Evolutionary conservation across 177 flowering plant genomes (phyloP), one percentile per base, ranked within the genome.

Genomic region (Telopea speciosissima): DNA sequence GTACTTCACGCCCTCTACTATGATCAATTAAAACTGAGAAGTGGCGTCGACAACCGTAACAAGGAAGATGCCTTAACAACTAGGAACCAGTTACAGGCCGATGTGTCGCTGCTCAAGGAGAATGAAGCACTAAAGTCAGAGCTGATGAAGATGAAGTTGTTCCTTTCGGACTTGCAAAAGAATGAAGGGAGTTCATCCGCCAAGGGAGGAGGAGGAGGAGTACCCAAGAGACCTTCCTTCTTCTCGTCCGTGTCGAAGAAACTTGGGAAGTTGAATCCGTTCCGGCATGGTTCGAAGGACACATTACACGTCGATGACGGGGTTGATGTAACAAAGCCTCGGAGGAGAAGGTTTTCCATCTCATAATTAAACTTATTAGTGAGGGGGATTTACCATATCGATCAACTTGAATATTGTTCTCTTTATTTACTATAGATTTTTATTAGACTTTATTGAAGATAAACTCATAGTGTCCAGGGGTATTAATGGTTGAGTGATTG

Each of bases 291-390:
- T 62, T 90, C 99, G 3, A 95, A 95, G 80, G 97, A 95, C 71
- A 95, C 99, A 1, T 83, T 82, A 0, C 73, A 89, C 52, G 74
- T 92, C 1, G 90, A 85, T 1, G 96, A 90, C 44, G 83, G 67
- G 0, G 79, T 76, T 0, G 96, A 87, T 40, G 3, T 84, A 25
- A 81, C 87, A 62, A 95, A 92, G 87, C 99, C 99, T 1, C 85
- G 97, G 68, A 87, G 91, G 70, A 86, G 99, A 79, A 88, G 99
- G 80, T 95, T 92, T 78, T 92, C 97, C 21, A 77, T 95, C 56
- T 95, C 99, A n/a, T n/a, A n/a, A n/a, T 42, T 93, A 78, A 65
- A 49, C 21, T 36, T 36, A 8, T 36, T 5, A 49, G 54, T 49
- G 54, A 16, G 49, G 2, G 49, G 13, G 14, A 44, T 44, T 44